Evolutionary conservation across 305 asterid genomes (phyloP), one percentile per base, ranked within the genome.

Genomic region (Solanum aculeatissimum): DNA sequence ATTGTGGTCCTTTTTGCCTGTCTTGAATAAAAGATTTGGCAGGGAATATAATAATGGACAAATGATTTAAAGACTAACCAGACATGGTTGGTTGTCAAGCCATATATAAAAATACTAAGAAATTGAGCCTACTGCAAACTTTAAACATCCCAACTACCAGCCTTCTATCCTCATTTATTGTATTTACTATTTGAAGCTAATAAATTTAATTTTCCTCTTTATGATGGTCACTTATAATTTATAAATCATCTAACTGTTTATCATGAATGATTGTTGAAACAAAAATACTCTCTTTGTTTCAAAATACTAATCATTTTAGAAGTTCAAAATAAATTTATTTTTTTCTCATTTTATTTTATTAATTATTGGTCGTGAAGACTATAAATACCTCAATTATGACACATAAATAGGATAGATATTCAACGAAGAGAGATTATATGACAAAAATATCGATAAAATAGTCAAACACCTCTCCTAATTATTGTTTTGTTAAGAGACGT

Each of bases 61-160:
- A 38, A 74, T 74, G 23, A 74, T 74, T 47, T 74, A 74, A 81
- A 42, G 23, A 25, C 35, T 16, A 60, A 43, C 21, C 15, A 81
- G 58, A 63, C 32, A 62, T 60, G 62, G 43, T 40, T 42, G 43
- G 84, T 82, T 82, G 79, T 47, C 47, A 45, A 82, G 14, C 74
- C 27, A 60, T 60, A 42, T 6, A 6, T 27, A 49, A 9, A 68
- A 15, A n/a, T 12, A 40, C n/a, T 35, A 16, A 71, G 1, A 75
- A 2, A 25, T 23, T 2, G 11, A 51, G n/a, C 65, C 10, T 51
- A 27, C 6, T 82, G 32, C 72, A 81, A 85, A 87, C 81, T 83
- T 87, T 62, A 74, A 65, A 86, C 84, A 11, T 83, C 80, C 49
- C 85, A 87, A 90, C 90, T 18, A 84, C 89, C 51, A 49, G 13